Evolutionary conservation across 2,329 filamentous ascomycete genomes (phyloP).

Genomic region (Ophiostoma fasciatum): DNA sequence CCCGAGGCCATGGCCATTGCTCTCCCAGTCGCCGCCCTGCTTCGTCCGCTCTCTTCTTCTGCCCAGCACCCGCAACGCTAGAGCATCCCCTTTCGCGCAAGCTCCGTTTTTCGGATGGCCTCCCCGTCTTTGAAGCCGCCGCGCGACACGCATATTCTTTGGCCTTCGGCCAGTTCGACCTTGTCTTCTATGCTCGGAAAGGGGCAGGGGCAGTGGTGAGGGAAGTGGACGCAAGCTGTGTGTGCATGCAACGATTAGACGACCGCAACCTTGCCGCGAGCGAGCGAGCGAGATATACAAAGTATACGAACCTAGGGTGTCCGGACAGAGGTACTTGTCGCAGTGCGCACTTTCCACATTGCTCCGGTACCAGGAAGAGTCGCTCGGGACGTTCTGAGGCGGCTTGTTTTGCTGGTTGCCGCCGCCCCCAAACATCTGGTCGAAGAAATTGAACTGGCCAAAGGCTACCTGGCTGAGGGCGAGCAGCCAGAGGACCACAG

Average conservation of each 20-base stretch:
- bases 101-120: conserved; percentile 59
- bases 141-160: conserved; percentile 58
- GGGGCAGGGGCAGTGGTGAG: conserved; percentile 90
- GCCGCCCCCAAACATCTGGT: conserved; percentile 75
- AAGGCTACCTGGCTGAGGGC: conserved; percentile 45
- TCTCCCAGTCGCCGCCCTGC: too few relatives aligned
- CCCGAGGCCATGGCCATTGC: too few relatives aligned
- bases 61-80: too few relatives aligned
- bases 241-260: neutral
- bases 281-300: neutral
- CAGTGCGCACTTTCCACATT: conserved; percentile 52
- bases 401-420: conserved; percentile 41
- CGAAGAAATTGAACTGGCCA: conserved; percentile 94
- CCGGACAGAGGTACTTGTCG: conserved; percentile 86
- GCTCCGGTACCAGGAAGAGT: conserved; percentile 56
- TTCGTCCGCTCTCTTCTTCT: too few relatives aligned
- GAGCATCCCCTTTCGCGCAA: conserved; percentile 64
- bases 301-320: conserved; percentile 46
- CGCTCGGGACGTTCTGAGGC: conserved; percentile 69
- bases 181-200: conserved; percentile 67
- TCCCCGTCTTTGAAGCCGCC: conserved; percentile 61
- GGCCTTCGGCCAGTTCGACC: conserved; percentile 57
- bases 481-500: conserved; percentile 32
- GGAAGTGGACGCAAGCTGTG: conserved; percentile 81
- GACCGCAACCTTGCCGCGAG: neutral